Conservation (phyloP, 805 yeast genomes). For the Candida multigemmis region DNA sequence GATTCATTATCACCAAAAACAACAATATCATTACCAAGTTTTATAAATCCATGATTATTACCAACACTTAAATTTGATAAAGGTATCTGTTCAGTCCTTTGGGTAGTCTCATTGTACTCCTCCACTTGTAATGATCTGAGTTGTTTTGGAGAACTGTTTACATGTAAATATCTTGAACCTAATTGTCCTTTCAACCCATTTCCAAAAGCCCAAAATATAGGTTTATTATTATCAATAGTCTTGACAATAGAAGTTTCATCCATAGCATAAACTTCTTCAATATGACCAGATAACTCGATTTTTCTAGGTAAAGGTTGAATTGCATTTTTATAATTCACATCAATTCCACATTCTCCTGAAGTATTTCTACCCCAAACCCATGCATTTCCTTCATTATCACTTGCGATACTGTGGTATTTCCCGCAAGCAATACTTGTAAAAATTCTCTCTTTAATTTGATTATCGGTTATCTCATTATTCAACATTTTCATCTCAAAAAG, state of each 20-base stretch:
- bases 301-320: constrained; percentile 60
- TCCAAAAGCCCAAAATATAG: constrained; percentile 59
- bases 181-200: constrained; percentile 80
- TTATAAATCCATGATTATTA: constrained; percentile 53
- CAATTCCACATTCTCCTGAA: constrained; percentile 77
- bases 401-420: constrained; percentile 57
- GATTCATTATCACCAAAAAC: constrained; percentile 79
- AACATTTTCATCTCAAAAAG: constrained; percentile 46
- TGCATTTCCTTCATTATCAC: constrained; percentile 59
- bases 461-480: constrained; percentile 33
- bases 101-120: constrained; percentile 45
- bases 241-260: constrained; percentile 42
- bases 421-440: constrained; percentile 67
- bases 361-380: constrained; percentile 83
- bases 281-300: constrained; percentile 19
- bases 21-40: constrained; percentile 56
- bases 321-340: constrained; percentile 58
- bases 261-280: constrained; percentile 40
- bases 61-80: constrained; percentile 54
- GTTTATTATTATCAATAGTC: constrained; percentile 8
- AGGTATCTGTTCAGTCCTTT: constrained; percentile 34
- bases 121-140: constrained; percentile 41
- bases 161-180: constrained; percentile 74
- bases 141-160: constrained; percentile 57
- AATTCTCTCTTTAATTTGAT: constrained; percentile 24